Evolutionary conservation across 83 land plant genomes (phyloP).

Genomic region (Thuja plicata): DNA sequence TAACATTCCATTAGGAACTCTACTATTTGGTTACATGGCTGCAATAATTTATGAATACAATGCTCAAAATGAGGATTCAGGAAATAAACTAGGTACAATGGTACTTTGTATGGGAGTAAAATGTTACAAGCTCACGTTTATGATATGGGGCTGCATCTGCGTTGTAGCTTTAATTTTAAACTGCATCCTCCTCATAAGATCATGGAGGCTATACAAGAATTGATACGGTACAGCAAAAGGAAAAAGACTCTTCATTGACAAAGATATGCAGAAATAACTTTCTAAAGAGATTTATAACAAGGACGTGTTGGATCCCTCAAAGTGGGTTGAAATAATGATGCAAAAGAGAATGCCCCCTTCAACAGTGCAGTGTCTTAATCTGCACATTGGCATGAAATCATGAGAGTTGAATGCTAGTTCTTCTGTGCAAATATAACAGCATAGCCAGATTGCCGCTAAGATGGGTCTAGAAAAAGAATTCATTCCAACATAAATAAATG

Average conservation of each 20-base stretch:
- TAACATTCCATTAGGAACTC: conserved; percentile 66
- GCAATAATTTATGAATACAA: conserved; percentile 36
- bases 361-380: background rate
- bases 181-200: conserved; percentile 23
- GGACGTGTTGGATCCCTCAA: background rate
- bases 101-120: conserved; percentile 34
- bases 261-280: background rate
- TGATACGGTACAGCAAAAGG: background rate
- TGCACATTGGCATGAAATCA: background rate
- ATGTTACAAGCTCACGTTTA: conserved; percentile 42
- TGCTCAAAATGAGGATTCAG: background rate
- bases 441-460: background rate
- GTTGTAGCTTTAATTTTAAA: conserved; percentile 34
- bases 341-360: background rate
- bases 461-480: background rate
- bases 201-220: conserved; percentile 19
- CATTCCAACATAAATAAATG: too few relatives aligned
- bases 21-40: conserved; percentile 47
- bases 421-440: background rate
- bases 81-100: conserved; percentile 4
- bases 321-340: background rate
- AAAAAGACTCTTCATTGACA: background rate
- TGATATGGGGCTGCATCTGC: conserved; percentile 46
- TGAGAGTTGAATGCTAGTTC: background rate
- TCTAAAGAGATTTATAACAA: background rate